These are phyloP conservation scores for Lathyrus sativus DNA, from an alignment of 306 rosid species.

Conservation along the genomic window DNA sequence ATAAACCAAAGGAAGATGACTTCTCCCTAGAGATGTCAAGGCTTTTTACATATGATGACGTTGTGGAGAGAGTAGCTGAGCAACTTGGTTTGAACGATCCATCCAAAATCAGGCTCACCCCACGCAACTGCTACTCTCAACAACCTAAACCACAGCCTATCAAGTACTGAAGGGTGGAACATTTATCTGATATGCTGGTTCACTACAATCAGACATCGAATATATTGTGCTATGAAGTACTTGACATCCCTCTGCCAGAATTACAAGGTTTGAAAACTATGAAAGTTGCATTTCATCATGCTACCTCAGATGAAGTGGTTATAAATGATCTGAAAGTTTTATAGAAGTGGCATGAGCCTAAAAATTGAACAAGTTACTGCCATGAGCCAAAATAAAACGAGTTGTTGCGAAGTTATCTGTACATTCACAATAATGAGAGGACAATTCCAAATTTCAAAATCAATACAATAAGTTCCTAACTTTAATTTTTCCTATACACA, in stretches of 20 bases:
- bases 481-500: no score
- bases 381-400: no score
- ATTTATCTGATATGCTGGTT: conserved; percentile 83
- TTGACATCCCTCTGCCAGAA: conserved; percentile 94
- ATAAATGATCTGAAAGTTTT: no score
- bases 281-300: conserved; percentile 87
- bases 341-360: no score
- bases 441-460: no score
- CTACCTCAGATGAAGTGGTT: conserved; percentile 86
- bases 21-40: conserved; percentile 85
- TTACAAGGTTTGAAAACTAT: conserved; percentile 88
- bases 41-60: conserved; percentile 84
- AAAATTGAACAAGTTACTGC: no score
- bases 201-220: conserved; percentile 95
- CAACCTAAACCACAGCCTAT: conserved; percentile 94
- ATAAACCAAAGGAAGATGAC: conserved; percentile 89
- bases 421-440: no score
- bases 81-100: conserved; percentile 85
- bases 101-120: conserved; percentile 79
- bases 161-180: conserved; percentile 79
- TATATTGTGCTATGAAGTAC: conserved; percentile 78
- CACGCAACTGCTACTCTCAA: conserved; percentile 91
- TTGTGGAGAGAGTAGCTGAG: conserved; percentile 82
- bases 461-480: no score
- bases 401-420: no score